Conservation (phyloP, 352 stramenopile genomes). For the Phytopythium vexans region DNA sequence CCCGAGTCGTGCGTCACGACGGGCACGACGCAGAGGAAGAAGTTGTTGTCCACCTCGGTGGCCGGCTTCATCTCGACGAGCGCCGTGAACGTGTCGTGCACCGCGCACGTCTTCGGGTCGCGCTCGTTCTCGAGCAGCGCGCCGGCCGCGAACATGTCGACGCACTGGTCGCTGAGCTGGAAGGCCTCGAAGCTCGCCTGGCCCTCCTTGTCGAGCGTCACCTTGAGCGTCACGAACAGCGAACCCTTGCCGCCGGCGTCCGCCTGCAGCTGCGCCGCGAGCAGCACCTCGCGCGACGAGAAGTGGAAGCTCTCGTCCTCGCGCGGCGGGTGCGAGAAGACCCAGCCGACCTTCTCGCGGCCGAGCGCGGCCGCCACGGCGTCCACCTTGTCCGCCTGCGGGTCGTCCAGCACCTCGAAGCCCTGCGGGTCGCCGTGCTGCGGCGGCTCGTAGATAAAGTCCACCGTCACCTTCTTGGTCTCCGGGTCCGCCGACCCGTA, state of each 20-base stretch:
- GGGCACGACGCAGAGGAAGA: conserved; percentile 96
- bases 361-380: conserved; percentile 86
- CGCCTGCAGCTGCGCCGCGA: conserved; percentile 94
- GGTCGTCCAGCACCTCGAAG: conserved; percentile 93
- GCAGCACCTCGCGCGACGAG: conserved; percentile 86
- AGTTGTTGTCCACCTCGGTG: conserved; percentile 95
- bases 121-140: conserved; percentile 86
- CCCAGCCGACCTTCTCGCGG: conserved; percentile 94
- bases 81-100: conserved; percentile 96
- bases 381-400: conserved; percentile 81
- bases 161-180: conserved; percentile 96
- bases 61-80: conserved; percentile 95
- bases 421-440: conserved; percentile 88
- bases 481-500: conserved; percentile 90
- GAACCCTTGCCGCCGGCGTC: conserved; percentile 93
- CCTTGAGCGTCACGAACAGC: conserved; percentile 96
- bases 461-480: conserved; percentile 88
- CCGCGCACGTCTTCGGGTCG: conserved; percentile 89
- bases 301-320: conserved; percentile 96
- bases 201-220: conserved; percentile 92
- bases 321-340: conserved; percentile 95
- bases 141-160: conserved; percentile 97
- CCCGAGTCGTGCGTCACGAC: conserved; percentile 93
- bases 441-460: conserved; percentile 96
- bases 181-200: conserved; percentile 96